Conservation (phyloP, 352 stramenopile genomes). For the Phytophthora brassicae region DNA sequence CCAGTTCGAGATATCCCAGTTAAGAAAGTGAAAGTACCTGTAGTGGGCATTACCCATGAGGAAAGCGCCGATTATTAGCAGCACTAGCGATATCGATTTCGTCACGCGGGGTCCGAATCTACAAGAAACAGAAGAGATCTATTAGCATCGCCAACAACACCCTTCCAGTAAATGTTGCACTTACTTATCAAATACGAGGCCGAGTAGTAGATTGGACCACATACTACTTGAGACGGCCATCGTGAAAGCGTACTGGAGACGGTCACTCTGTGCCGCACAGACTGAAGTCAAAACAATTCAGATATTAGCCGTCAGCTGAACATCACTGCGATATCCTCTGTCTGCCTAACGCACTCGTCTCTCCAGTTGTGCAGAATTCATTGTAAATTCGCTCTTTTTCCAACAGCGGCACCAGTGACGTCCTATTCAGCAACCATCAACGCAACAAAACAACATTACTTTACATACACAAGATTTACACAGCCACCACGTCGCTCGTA, state of each 20-base stretch:
- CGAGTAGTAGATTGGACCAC: slow-evolving; percentile 63
- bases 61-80: slow-evolving; percentile 48
- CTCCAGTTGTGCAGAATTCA: slow-evolving; percentile 42
- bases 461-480: no score
- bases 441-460: slow-evolving; percentile 14
- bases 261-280: slow-evolving; percentile 53
- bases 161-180: not conserved
- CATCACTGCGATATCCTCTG: not conserved
- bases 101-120: slow-evolving; percentile 59
- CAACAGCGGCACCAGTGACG: slow-evolving; percentile 57
- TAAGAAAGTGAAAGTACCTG: slow-evolving; percentile 13
- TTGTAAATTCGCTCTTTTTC: slow-evolving; percentile 62
- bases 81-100: slow-evolving; percentile 51
- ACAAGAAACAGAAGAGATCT: not conserved
- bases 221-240: slow-evolving; percentile 63
- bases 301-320: not conserved
- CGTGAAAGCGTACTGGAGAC: slow-evolving; percentile 62
- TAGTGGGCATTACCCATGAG: slow-evolving; percentile 56
- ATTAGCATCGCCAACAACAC: slow-evolving; percentile 4
- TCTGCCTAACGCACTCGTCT: slow-evolving; percentile 35
- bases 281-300: slow-evolving; percentile 31
- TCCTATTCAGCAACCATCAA: slow-evolving; percentile 29
- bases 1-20: not conserved
- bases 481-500: slow-evolving; percentile 16
- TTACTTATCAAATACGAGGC: slow-evolving; percentile 61